phyloP scores from a whole-genome alignment of 2,329 filamentous ascomycete species.

The Orbilia quercus region DNA sequence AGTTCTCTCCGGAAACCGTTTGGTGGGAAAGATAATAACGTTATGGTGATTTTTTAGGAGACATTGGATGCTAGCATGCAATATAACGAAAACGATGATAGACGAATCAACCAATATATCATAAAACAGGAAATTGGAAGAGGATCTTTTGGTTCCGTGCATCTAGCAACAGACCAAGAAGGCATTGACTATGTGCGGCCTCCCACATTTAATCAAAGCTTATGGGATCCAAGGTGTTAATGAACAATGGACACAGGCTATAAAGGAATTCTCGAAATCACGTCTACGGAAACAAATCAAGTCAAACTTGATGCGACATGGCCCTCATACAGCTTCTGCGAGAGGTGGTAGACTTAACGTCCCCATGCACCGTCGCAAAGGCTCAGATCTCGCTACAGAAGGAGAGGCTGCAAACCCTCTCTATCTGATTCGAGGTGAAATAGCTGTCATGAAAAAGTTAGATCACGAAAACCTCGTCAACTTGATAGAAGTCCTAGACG shows the following conservation, averaged over 20 bases:
- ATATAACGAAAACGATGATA: slow-evolving; percentile 59
- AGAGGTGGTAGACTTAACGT: slow-evolving; percentile 69
- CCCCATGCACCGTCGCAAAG: slow-evolving; percentile 71
- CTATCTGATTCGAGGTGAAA: slow-evolving; percentile 91
- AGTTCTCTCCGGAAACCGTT: neutral
- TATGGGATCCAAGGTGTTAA: slow-evolving; percentile 42
- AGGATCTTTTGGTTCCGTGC: slow-evolving; percentile 93
- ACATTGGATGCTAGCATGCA: slow-evolving; percentile 59
- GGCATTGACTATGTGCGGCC: slow-evolving; percentile 81
- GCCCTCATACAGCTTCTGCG: slow-evolving; percentile 68
- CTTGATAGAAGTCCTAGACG: slow-evolving; percentile 92
- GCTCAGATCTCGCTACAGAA: slow-evolving; percentile 66
- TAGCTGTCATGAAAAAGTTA: slow-evolving; percentile 99
- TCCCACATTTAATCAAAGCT: slow-evolving; percentile 7
- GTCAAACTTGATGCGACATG: slow-evolving; percentile 80
- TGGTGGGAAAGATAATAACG: neutral
- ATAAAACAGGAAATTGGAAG: slow-evolving; percentile 96
- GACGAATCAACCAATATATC: slow-evolving; percentile 63
- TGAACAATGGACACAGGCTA: slow-evolving; percentile 71
- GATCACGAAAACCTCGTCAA: slow-evolving; percentile 94
- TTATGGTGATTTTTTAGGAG: slow-evolving; percentile 31
- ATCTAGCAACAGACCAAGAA: slow-evolving; percentile 88
- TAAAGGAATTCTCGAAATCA: slow-evolving; percentile 97
- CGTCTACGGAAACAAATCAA: slow-evolving; percentile 88
- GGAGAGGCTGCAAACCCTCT: slow-evolving; percentile 76